phyloP scores from a whole-genome alignment of 2,329 filamentous ascomycete genomes.

The Ophiostoma sp. region DNA sequence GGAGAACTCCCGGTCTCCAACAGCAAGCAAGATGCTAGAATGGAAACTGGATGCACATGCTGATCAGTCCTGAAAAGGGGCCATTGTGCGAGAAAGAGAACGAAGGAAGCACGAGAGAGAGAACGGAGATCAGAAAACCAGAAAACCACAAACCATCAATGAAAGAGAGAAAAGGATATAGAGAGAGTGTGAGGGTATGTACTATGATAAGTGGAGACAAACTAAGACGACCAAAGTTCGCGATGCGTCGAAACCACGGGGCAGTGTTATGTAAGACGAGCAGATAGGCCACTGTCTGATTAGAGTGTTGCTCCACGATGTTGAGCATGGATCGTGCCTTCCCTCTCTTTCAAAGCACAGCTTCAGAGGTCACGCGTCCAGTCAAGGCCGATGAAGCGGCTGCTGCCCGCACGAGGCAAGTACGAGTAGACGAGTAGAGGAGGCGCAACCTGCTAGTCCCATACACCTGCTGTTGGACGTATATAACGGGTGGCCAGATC shows the following conservation, averaged over 20 bases:
- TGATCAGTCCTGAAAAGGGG: not conserved
- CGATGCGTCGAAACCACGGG: slow-evolving; percentile 6
- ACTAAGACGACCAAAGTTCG: not conserved
- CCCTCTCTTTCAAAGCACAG: not conserved
- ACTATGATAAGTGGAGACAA: slow-evolving; percentile 6
- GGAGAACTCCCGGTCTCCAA: not conserved
- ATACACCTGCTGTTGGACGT: not conserved
- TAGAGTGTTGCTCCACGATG: not conserved
- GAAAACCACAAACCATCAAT: too few relatives aligned
- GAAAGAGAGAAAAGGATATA: too few relatives aligned
- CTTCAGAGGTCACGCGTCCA: too few relatives aligned
- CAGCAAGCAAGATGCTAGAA: not conserved
- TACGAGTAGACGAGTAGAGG: not conserved
- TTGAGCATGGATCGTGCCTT: not conserved
- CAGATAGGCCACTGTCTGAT: too few relatives aligned
- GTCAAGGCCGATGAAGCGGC: too few relatives aligned
- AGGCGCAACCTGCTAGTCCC: not conserved
- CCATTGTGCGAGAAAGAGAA: not conserved
- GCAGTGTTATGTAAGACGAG: slow-evolving; percentile 1
- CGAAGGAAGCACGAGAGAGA: not conserved
- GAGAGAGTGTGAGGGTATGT: not conserved
- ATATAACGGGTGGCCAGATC: not conserved
- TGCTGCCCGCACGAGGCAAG: not conserved
- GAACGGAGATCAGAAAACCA: too few relatives aligned
- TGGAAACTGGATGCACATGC: not conserved